Evolutionary conservation across 345 rosid genomes (phyloP).

Genomic region (Citropsis articulata): DNA sequence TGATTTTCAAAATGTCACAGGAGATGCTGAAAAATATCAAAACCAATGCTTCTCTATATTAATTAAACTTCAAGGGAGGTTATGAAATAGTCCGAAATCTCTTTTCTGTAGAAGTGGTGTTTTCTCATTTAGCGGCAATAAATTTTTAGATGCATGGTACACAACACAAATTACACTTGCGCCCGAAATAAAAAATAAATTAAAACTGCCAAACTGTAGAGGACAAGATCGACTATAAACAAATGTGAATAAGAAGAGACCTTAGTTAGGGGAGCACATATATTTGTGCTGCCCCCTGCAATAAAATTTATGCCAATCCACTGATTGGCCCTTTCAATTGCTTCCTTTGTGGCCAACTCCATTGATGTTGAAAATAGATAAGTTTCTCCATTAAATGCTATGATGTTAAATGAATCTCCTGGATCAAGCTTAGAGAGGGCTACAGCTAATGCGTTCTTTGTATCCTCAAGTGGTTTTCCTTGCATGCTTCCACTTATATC

Average conservation of each 20-base stretch:
- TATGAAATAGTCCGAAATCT: not conserved
- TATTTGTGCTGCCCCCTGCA: slow-evolving; percentile 65
- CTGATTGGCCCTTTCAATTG: slow-evolving; percentile 58
- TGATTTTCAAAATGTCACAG: not conserved
- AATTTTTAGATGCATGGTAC: not conserved
- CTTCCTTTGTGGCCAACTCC: slow-evolving; percentile 60
- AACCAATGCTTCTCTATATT: not conserved
- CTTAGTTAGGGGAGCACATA: slow-evolving; percentile 70
- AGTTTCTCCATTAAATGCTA: slow-evolving; percentile 69
- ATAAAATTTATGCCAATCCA: slow-evolving; percentile 70
- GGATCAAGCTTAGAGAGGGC: slow-evolving; percentile 58
- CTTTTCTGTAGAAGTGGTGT: not conserved
- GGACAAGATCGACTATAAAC: not conserved
- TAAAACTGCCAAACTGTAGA: slow-evolving; percentile 3
- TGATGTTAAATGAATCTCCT: slow-evolving; percentile 77
- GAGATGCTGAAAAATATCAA: not conserved
- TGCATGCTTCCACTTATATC: slow-evolving; percentile 92
- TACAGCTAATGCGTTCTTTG: slow-evolving; percentile 54
- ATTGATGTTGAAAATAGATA: slow-evolving; percentile 61
- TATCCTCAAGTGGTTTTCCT: slow-evolving; percentile 69
- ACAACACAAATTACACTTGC: not conserved
- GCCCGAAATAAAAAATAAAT: not conserved
- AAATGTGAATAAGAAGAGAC: slow-evolving; percentile 31
- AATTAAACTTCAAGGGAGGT: not conserved
- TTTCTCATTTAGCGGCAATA: not conserved